Conservation (phyloP, 768 basidiomycete genomes). For the Mycena capillaripes region DNA sequence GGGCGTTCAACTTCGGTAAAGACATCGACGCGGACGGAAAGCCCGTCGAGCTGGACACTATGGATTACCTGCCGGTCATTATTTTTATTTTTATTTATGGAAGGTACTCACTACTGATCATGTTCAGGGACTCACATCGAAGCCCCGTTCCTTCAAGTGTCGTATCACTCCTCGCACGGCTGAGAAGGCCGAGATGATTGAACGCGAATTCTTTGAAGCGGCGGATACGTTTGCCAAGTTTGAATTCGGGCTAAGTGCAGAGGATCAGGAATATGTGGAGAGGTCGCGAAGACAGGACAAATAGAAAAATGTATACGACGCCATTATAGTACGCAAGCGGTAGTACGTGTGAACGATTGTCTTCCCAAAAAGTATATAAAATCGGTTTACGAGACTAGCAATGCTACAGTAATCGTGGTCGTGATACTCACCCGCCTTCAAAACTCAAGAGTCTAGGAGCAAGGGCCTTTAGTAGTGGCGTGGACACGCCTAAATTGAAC, state of each 20-base stretch:
- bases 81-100: not conserved
- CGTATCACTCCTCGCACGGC: slow-evolving; percentile 38
- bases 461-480: too few species aligned
- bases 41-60: slow-evolving; percentile 31
- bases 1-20: slow-evolving; percentile 46
- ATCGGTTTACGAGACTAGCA: too few species aligned
- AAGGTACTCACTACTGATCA: not conserved
- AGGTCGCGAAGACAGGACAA: not conserved
- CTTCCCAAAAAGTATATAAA: too few species aligned
- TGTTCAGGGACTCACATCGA: slow-evolving; percentile 30
- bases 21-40: slow-evolving; percentile 12
- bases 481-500: too few species aligned
- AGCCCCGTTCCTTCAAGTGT: slow-evolving; percentile 37
- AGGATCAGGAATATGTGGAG: slow-evolving; percentile 29
- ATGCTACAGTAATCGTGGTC: too few species aligned
- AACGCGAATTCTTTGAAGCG: slow-evolving; percentile 32
- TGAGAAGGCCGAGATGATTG: slow-evolving; percentile 31
- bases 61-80: slow-evolving; percentile 27
- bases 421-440: too few species aligned
- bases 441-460: too few species aligned
- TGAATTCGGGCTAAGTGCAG: slow-evolving; percentile 22
- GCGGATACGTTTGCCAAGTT: slow-evolving; percentile 27
- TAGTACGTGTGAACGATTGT: too few species aligned
- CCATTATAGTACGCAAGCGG: too few species aligned
- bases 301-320: not conserved